Conservation (phyloP, 129 eudicot genomes). For the Flaveria bidentis region DNA sequence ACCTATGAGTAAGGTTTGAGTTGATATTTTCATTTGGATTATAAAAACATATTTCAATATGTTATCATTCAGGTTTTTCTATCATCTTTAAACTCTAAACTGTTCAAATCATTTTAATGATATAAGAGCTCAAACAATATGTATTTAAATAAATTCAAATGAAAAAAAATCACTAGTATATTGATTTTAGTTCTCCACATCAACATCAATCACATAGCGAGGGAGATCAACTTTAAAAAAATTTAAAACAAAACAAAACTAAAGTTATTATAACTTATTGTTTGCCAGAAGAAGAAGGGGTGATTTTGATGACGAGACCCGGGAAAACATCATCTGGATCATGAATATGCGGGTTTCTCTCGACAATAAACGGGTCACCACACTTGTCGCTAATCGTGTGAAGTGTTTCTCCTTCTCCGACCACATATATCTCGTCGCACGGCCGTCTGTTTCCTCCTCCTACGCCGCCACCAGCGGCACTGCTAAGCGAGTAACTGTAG, state of each 20-base stretch:
- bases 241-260: background rate
- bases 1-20: too few species aligned
- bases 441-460: constrained; percentile 24
- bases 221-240: background rate
- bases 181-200: background rate
- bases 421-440: constrained; percentile 56
- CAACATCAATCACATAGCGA: background rate
- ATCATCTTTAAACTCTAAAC: too few species aligned
- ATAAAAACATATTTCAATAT: too few species aligned
- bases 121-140: too few species aligned
- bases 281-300: constrained; percentile 37
- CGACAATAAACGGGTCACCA: constrained; percentile 62
- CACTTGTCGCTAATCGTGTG: constrained; percentile 69
- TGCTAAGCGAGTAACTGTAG: constrained; percentile 20
- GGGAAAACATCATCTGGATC: constrained; percentile 73
- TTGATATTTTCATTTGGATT: too few species aligned
- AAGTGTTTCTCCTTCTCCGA: constrained; percentile 61
- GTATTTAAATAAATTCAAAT: too few species aligned
- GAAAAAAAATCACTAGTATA: background rate
- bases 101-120: too few species aligned
- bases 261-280: background rate
- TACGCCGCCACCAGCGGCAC: background rate
- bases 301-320: constrained; percentile 62
- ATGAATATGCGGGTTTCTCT: constrained; percentile 66
- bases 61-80: too few species aligned